Conservation (phyloP, 352 stramenopile genomes). For the Pythium dissimile region DNA sequence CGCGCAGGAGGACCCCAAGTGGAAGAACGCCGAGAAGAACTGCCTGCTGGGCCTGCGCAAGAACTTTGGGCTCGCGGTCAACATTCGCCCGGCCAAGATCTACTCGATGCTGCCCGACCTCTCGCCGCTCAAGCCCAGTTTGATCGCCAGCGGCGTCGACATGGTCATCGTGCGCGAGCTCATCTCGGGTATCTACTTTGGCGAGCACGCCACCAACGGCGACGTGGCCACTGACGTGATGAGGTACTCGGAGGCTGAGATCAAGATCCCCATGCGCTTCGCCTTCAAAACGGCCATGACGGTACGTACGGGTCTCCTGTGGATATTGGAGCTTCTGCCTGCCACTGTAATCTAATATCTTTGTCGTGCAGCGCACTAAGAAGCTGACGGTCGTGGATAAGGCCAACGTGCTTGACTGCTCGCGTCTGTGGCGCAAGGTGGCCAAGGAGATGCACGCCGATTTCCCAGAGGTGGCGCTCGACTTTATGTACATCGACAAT, state of each 20-base stretch:
- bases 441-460: conserved; percentile 88
- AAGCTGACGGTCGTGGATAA: conserved; percentile 98
- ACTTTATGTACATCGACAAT: conserved; percentile 99
- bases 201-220: conserved; percentile 75
- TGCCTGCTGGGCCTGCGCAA: conserved; percentile 97
- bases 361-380: conserved; percentile 91
- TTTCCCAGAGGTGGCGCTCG: conserved; percentile 93
- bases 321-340: not conserved
- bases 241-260: conserved; percentile 96
- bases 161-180: conserved; percentile 99
- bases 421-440: conserved; percentile 89
- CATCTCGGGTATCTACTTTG: conserved; percentile 99
- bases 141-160: conserved; percentile 95
- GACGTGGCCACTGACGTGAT: conserved; percentile 92
- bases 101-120: conserved; percentile 96
- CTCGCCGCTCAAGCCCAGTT: conserved; percentile 95
- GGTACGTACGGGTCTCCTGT: conserved; percentile 39
- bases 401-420: conserved; percentile 98
- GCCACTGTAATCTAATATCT: not conserved
- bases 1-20: conserved; percentile 84
- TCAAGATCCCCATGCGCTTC: conserved; percentile 81
- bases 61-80: conserved; percentile 97
- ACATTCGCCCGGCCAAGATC: conserved; percentile 98
- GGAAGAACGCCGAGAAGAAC: conserved; percentile 92
- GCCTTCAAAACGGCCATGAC: conserved; percentile 80